These are phyloP conservation scores for Thielaviopsis populi DNA, from an alignment of 2,329 filamentous ascomycete genomes.

Conservation along the genomic window DNA sequence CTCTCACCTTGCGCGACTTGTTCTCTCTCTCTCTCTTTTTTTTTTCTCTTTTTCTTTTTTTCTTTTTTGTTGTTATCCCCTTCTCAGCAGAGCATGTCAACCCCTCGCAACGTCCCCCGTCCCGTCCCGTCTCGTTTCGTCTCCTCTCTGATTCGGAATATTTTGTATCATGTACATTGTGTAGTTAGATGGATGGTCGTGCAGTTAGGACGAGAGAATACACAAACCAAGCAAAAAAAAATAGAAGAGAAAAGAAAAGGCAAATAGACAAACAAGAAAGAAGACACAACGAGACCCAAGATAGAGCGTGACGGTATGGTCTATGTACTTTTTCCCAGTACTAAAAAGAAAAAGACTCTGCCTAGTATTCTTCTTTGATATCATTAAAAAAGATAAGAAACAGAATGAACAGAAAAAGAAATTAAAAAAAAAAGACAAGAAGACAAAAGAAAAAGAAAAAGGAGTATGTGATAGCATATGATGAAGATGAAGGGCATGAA, in stretches of 20 bases:
- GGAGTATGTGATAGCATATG: slow-evolving; percentile 1
- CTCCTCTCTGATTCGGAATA: neutral
- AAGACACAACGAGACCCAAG: neutral
- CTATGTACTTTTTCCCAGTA: neutral
- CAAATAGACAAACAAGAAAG: neutral
- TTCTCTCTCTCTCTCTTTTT: no score
- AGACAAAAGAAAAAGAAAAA: neutral
- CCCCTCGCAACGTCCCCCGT: neutral
- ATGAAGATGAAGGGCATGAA: neutral
- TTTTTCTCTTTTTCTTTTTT: no score
- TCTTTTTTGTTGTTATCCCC: neutral
- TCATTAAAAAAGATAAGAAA: slow-evolving; percentile 9
- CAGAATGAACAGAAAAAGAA: neutral
- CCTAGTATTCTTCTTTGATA: slow-evolving; percentile 8
- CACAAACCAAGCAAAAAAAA: no score
- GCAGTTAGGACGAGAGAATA: neutral
- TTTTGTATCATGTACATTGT: neutral
- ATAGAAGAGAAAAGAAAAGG: no score
- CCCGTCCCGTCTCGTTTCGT: neutral
- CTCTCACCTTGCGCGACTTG: neutral
- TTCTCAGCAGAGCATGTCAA: neutral
- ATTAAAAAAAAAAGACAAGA: slow-evolving; percentile 1
- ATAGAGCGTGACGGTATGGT: neutral
- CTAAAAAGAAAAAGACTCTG: neutral
- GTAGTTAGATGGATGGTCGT: neutral